Evolutionary conservation across 768 basidiomycete genomes (phyloP).

Genomic region (Kondoa malvinella): DNA sequence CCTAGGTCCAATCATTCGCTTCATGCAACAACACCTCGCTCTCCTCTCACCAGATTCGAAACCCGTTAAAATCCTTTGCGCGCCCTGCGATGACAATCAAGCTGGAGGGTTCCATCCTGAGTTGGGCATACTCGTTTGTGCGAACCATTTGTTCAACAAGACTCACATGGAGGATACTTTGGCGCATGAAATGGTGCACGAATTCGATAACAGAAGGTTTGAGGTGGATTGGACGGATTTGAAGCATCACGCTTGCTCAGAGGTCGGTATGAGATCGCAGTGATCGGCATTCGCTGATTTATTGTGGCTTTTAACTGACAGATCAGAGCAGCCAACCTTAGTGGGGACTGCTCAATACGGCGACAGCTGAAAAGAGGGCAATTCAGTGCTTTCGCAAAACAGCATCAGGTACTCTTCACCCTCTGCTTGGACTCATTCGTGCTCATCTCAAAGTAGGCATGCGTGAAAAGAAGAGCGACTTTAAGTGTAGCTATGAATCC

Average conservation of each 20-base stretch:
- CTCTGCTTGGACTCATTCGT: conserved; percentile 6
- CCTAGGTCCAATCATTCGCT: conserved; percentile 65
- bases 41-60: conserved; percentile 32
- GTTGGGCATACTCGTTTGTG: conserved; percentile 67
- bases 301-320: conserved; percentile 34
- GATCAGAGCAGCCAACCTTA: conserved; percentile 88
- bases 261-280: conserved; percentile 51
- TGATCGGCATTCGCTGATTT: not conserved
- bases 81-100: conserved; percentile 55
- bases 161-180: conserved; percentile 85
- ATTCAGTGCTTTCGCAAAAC: conserved; percentile 55
- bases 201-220: conserved; percentile 90
- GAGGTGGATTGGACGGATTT: conserved; percentile 65
- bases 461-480: conserved; percentile 72
- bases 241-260: conserved; percentile 88
- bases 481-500: conserved; percentile 67
- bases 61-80: conserved; percentile 57
- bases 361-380: conserved; percentile 65
- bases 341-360: conserved; percentile 76
- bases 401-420: conserved; percentile 57
- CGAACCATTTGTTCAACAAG: conserved; percentile 62
- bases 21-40: conserved; percentile 81
- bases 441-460: conserved; percentile 41
- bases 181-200: conserved; percentile 81
- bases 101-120: conserved; percentile 70